These are phyloP conservation scores for Akanthomyces uredinophilus DNA, from an alignment of 2,329 filamentous ascomycete genomes.

Conservation along the genomic window DNA sequence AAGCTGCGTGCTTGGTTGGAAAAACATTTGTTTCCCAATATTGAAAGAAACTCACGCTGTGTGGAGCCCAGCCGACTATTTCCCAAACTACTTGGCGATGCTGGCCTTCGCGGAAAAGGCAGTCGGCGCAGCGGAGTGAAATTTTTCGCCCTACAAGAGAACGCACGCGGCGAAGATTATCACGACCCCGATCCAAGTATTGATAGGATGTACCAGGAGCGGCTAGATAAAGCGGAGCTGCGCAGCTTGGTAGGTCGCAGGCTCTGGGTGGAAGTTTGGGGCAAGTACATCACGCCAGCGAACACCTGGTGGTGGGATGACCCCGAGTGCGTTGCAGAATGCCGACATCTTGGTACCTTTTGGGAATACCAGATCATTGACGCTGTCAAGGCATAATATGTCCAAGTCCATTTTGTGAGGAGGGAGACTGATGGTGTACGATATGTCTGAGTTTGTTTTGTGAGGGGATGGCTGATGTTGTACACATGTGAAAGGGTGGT, in stretches of 20 bases:
- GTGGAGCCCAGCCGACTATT: conserved; percentile 54
- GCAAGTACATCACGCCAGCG: conserved; percentile 39
- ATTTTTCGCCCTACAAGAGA: conserved; percentile 41
- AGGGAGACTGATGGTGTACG: neutral
- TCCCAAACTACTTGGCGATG: conserved; percentile 53
- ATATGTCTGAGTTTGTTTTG: neutral
- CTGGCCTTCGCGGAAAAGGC: conserved; percentile 43
- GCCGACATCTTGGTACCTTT: conserved; percentile 45
- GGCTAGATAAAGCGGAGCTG: conserved; percentile 40
- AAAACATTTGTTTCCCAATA: conserved; percentile 52
- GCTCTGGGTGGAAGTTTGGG: conserved; percentile 60
- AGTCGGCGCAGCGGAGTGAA: conserved; percentile 44
- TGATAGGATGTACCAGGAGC: conserved; percentile 21
- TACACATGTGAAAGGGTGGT: neutral
- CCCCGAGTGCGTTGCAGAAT: conserved; percentile 48
- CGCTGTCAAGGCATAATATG: conserved; percentile 39
- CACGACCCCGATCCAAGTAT: conserved; percentile 21
- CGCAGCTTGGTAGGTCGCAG: conserved; percentile 49
- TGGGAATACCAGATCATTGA: conserved; percentile 57
- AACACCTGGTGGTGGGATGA: conserved; percentile 60
- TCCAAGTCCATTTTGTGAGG: neutral
- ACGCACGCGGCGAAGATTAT: conserved; percentile 21
- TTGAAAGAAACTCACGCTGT: conserved; percentile 55
- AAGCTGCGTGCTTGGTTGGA: conserved; percentile 57
- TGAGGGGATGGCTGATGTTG: neutral